phyloP scores from a whole-genome alignment of 305 asterid genomes.

The Fraxinus velutina region DNA sequence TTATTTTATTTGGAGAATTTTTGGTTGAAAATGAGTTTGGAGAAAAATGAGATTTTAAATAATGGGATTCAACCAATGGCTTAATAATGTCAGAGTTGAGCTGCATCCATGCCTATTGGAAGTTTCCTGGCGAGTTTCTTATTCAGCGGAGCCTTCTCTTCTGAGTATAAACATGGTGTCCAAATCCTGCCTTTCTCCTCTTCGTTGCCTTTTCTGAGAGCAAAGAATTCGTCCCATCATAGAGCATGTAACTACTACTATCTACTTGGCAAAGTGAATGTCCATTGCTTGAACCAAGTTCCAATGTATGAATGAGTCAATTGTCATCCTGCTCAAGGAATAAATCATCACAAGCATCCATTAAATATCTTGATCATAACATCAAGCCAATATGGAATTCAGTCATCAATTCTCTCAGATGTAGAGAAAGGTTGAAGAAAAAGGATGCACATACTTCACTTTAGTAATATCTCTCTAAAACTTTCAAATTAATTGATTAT shows the following conservation, averaged over 20 bases:
- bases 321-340: slow-evolving; percentile 45
- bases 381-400: neutral
- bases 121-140: slow-evolving; percentile 53
- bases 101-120: slow-evolving; percentile 61
- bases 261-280: slow-evolving; percentile 26
- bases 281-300: slow-evolving; percentile 33
- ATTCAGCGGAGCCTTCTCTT: slow-evolving; percentile 37
- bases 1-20: too few species aligned
- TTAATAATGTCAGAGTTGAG: slow-evolving; percentile 59
- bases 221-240: slow-evolving; percentile 43
- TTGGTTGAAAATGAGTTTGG: too few species aligned
- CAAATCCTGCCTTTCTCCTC: slow-evolving; percentile 31
- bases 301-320: slow-evolving; percentile 30
- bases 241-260: slow-evolving; percentile 23
- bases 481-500: too few species aligned
- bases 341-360: neutral
- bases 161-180: slow-evolving; percentile 30
- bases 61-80: too few species aligned
- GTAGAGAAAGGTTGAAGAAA: neutral
- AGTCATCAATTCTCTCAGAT: too few species aligned
- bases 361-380: neutral
- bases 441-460: too few species aligned
- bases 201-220: slow-evolving; percentile 26
- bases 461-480: too few species aligned
- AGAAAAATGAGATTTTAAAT: too few species aligned